Evolutionary conservation across 2,329 filamentous ascomycete genomes (phyloP).

Genomic region (Alternaria atra): DNA sequence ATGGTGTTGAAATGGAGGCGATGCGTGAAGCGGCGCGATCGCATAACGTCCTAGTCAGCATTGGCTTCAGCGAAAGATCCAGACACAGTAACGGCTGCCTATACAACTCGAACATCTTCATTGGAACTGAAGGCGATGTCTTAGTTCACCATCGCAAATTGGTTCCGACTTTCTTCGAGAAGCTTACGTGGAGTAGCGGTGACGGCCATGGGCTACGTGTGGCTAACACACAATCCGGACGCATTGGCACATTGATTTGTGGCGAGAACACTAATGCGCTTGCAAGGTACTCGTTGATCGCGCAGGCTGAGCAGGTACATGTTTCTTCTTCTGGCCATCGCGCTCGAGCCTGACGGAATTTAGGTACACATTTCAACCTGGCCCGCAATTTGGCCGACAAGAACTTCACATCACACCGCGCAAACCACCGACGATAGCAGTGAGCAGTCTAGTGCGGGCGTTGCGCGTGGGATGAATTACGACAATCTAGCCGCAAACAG

Average conservation of each 20-base stretch:
- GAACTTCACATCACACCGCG: conserved; percentile 21
- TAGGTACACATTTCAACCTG: conserved; percentile 65
- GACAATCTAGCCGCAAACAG: conserved; percentile 64
- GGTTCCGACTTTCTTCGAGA: conserved; percentile 66
- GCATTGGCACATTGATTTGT: conserved; percentile 62
- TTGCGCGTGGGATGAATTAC: conserved; percentile 52
- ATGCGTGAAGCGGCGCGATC: conserved; percentile 48
- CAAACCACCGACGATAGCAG: background rate
- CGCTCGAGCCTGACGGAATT: background rate
- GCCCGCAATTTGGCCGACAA: conserved; percentile 65
- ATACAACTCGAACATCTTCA: conserved; percentile 63
- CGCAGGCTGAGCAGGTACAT: conserved; percentile 65
- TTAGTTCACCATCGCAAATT: conserved; percentile 64
- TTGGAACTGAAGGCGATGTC: conserved; percentile 56
- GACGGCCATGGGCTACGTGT: conserved; percentile 62
- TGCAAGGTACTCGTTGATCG: conserved; percentile 62
- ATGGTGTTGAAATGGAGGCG: conserved; percentile 39
- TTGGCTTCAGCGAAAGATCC: conserved; percentile 62
- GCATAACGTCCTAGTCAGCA: conserved; percentile 53
- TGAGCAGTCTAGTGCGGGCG: background rate
- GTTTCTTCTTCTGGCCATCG: conserved; percentile 36
- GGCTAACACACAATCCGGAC: conserved; percentile 57
- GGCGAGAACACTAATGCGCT: conserved; percentile 68
- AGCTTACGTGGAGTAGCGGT: conserved; percentile 63
- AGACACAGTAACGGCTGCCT: conserved; percentile 57